Evolutionary conservation across 1,139 yeast genomes (phyloP), one percentile per base, ranked within the genome.

Genomic region (Pichia sp.): DNA sequence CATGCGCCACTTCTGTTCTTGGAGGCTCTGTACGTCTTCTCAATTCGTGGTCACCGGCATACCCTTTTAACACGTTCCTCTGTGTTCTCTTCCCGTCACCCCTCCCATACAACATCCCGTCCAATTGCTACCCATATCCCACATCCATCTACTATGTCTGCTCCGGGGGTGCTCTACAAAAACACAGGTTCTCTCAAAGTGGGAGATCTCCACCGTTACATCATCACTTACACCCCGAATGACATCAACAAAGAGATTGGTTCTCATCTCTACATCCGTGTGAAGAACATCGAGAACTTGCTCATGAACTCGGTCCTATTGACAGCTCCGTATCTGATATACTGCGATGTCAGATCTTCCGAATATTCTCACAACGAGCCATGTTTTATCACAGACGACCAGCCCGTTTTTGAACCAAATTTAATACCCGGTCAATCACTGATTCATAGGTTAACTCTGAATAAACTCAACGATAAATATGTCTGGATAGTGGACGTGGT

Each of bases 281-380:
- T 93, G 34, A 81, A 80, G 57, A 93, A 93, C 64, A 72, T 72
- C 6, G 96, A 89, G 58, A 80, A 82, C 48, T 65, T 87, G 11
- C 81, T 96, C 0, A 68, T 87, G 57, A 67, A 97, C 40, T 96
- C 98, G 0, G 96, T 96, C 0, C 88, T 85, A 61, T 68, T 93
- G 22, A 83, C 90, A 37, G 99, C 98, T 0, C 99, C 99, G 0
- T 91, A 81, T 60, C 77, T 86, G n/a, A 64, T 93, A 3, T 93
- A 91, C 59, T 93, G 84, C 20, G 97, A 93, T 65, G 82, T 94
- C 44, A 69, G 83, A 42, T 75, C 87, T 0, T 77, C 69, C 10
- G 85, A 78, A 28, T 93, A 81, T 60, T 75, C 80, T 46, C 83
- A 79, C 51, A 68, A 76, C 22, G 67, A 72, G 40, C 67, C 69